Percentiles rank a stretch among this genome's conserved stretches.
Conservation (phyloP, 2,329 filamentous ascomycete species). For the Verticillium klebahnii region DNA sequence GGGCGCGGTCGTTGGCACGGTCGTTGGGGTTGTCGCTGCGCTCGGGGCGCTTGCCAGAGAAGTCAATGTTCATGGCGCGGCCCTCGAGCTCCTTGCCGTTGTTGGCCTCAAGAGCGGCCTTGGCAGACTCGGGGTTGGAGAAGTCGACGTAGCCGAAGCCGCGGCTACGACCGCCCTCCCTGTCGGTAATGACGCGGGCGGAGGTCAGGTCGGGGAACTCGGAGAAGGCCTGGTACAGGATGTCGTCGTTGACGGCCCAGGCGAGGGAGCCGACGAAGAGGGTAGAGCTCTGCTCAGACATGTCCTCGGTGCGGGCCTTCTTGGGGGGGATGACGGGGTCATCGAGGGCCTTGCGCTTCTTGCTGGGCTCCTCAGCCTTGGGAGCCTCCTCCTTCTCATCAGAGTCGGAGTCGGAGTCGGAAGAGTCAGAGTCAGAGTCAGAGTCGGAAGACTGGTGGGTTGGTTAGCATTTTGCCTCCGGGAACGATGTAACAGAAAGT, state of each 20-base stretch:
- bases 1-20: slow-evolving; percentile 60
- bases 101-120: slow-evolving; percentile 70
- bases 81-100: slow-evolving; percentile 70
- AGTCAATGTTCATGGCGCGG: slow-evolving; percentile 74
- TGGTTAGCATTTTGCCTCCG: background rate
- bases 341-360: slow-evolving; percentile 65
- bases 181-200: slow-evolving; percentile 80
- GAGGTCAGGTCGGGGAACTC: slow-evolving; percentile 67
- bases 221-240: slow-evolving; percentile 77
- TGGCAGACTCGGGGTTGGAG: slow-evolving; percentile 59
- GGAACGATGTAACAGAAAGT: background rate
- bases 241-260: slow-evolving; percentile 85
- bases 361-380: slow-evolving; percentile 41
- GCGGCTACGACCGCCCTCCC: slow-evolving; percentile 75
- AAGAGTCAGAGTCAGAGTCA: slow-evolving; percentile 24
- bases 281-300: slow-evolving; percentile 51
- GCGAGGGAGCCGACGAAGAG: slow-evolving; percentile 88
- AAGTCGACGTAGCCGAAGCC: slow-evolving; percentile 95
- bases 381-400: slow-evolving; percentile 26
- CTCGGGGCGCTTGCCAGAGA: slow-evolving; percentile 62
- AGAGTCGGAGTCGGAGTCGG: slow-evolving; percentile 23
- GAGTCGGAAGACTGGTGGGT: slow-evolving; percentile 18
- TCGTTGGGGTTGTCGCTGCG: slow-evolving; percentile 44
- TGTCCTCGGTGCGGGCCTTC: slow-evolving; percentile 61
- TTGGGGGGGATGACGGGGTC: slow-evolving; percentile 45